Base-by-base conservation (phyloP, 2,329 filamentous ascomycete genomes). In the Exophiala sp. region DNA sequence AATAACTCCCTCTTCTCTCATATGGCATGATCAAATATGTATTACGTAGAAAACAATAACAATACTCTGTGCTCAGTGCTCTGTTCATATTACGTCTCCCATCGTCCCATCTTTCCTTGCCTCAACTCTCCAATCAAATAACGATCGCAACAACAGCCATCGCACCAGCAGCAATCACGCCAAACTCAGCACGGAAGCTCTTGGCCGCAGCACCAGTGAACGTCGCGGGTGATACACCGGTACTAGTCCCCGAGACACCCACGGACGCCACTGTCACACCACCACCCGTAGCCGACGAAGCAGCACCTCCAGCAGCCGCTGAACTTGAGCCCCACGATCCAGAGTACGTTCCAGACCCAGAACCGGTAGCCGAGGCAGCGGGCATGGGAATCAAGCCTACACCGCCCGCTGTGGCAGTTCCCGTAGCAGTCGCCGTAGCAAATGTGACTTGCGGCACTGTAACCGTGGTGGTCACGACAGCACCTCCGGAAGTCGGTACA, bases 381-480 rank as follows among this genome's bases (percentile, higher is more conserved):
- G 47, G 35, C 50, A 46, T 48, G n/a, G 60, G 60, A 3, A 62
- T 50, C 16, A 62, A 49, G 8, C 58, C 60, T 9, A 56, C 47
- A 2, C 36, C 50, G 3, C 43, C 48, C 5, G 41, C 35, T 16
- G 49, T 64, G 10, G 63, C 55, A 5, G 63, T 40, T 21, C 54
- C 65, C 3, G 57, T 63, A 3, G 62, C 54, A 2, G 66, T 66
- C 41, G 62, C 65, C 24, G 72, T 75, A 29, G 66, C 65, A 59
- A 75, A 75, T 32, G 62, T 66, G 40, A 77, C 71, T 47, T 73
- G 71, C 1, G 75, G 75, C 11, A 78, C 72, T 18, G 73, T 75
- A 57, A 74, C 64, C 5, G 71, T 71, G 35, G 69, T 70, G 21
- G 60, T 66, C 36, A 63, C 65, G 45, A 55, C 59, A 29, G 56